Evolutionary conservation across 2,329 filamentous ascomycete genomes (phyloP).

Genomic region (Neofusicoccum cordaticola): DNA sequence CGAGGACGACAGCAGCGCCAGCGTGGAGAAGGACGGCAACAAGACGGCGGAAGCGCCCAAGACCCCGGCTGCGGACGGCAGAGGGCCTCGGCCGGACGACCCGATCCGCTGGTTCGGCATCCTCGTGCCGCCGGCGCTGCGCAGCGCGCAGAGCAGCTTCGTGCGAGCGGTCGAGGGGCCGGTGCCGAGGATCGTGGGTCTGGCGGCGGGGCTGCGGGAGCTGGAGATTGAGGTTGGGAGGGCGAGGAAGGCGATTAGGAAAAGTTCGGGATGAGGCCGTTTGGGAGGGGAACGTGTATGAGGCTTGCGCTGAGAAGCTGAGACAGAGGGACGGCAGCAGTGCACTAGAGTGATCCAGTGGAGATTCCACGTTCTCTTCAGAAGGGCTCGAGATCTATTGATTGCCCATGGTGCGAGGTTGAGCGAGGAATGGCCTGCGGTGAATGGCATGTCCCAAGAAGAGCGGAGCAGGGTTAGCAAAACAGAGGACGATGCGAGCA

Average conservation of each 20-base stretch:
- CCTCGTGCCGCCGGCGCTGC: constrained; percentile 48
- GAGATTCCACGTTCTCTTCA: no score
- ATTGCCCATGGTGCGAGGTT: no score
- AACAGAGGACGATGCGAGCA: no score
- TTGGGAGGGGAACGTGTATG: no score
- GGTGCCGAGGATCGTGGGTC: constrained; percentile 56
- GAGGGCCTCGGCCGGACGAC: constrained; percentile 35
- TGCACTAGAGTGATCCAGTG: no score
- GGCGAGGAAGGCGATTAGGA: constrained; percentile 46
- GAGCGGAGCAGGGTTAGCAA: no score
- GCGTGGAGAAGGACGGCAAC: background rate
- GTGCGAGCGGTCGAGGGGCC: constrained; percentile 55
- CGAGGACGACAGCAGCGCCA: background rate
- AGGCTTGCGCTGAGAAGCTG: no score
- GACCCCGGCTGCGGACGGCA: background rate
- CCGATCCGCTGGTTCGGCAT: constrained; percentile 60
- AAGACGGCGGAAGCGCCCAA: background rate
- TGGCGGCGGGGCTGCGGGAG: constrained; percentile 60
- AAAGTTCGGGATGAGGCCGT: constrained; percentile 18
- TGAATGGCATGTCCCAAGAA: no score
- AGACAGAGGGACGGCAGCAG: no score
- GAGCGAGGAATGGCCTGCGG: no score
- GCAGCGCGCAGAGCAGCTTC: constrained; percentile 60
- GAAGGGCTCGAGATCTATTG: no score
- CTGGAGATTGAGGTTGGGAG: constrained; percentile 68